Base-by-base conservation (phyloP, 2,329 filamentous ascomycete genomes). In the Aspergillus ibericus region DNA sequence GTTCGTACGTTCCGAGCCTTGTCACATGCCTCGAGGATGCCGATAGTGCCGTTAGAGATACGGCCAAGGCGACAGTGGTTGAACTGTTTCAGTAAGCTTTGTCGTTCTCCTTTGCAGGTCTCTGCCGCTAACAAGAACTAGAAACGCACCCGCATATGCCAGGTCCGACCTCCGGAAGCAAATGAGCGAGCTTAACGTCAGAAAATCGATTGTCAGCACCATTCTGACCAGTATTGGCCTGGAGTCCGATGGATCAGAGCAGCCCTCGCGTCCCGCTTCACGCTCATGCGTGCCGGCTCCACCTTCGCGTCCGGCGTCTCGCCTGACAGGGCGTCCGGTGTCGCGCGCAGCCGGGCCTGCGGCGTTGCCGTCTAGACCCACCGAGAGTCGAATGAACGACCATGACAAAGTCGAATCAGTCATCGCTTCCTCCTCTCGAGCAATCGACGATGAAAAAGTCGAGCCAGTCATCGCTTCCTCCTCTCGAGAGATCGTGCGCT, bases 1-100 rank as follows among this genome's bases (percentile, higher is more conserved):
- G 91, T 62, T 81, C 80, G 68, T 96, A 96, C 72, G 92, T 96
- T 1, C 89, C 91, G 2, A 83, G 84, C 10, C 82, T 97, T 40
- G 93, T 97, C 78, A 88, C 91, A 55, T 84, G 95, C 65, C 83
- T 97, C 42, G 93, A 97, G 76, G 93, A 97, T 74, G 90, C 92
- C 9, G 93, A 96, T 73, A 89, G 90, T 51, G 88, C 87, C 75
- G 92, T 97, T 63, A 87, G 93, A 72, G 92, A 96, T 69, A 84
- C 85, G 36, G 92, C 93, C 61, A 96, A 95, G 78, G 81, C 81
- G 56, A 89, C 91, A 1, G 88, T 97, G 50, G 90, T 97, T 59
- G 90, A 95, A 63, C 83, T 98, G 32, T 97, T 97, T 77, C 85
- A 83, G 89, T 92, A 78, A 59, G 81, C 68, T 32, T 20, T 38